Percentiles rank a stretch among this genome's conserved stretches.
These are phyloP conservation scores for Asparagopsis taxiformis DNA, from an alignment of 31 red algal species.

Conservation along the genomic window DNA sequence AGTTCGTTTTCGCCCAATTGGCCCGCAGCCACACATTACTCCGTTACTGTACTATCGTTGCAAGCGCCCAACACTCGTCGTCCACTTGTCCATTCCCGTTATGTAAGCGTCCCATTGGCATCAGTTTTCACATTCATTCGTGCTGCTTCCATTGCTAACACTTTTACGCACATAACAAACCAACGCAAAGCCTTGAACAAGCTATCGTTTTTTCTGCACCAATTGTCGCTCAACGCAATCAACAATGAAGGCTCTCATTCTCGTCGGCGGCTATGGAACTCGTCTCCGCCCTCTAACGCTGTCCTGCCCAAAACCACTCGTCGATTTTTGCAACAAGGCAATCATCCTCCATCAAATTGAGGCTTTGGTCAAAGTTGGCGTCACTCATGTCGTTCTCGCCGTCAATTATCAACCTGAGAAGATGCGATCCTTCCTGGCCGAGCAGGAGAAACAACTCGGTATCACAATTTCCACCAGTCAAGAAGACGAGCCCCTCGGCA, in stretches of 20 bases:
- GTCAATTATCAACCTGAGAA: slow-evolving; percentile 97
- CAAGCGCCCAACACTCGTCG: too few species aligned
- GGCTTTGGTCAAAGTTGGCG: slow-evolving; percentile 88
- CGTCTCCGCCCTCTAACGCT: slow-evolving; percentile 95
- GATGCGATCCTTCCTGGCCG: slow-evolving; percentile 84
- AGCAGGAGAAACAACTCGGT: slow-evolving; percentile 79
- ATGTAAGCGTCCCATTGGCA: too few species aligned
- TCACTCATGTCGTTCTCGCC: slow-evolving; percentile 96
- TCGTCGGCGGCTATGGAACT: slow-evolving; percentile 99
- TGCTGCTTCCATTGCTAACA: too few species aligned
- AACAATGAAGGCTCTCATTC: slow-evolving; percentile 98
- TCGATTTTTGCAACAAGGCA: slow-evolving; percentile 98
- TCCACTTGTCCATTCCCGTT: too few species aligned
- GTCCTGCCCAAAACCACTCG: slow-evolving; percentile 92
- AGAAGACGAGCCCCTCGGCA: slow-evolving; percentile 93
- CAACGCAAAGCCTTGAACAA: too few species aligned
- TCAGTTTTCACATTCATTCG: too few species aligned
- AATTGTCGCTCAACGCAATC: background rate
- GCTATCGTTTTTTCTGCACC: background rate
- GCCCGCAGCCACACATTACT: too few species aligned
- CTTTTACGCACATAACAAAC: too few species aligned
- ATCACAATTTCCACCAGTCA: slow-evolving; percentile 93
- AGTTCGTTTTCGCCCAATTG: too few species aligned
- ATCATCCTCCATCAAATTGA: slow-evolving; percentile 99
- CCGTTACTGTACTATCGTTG: too few species aligned